phyloP scores from a whole-genome alignment of 148 eudicot genomes.

The Cornus controversa region DNA sequence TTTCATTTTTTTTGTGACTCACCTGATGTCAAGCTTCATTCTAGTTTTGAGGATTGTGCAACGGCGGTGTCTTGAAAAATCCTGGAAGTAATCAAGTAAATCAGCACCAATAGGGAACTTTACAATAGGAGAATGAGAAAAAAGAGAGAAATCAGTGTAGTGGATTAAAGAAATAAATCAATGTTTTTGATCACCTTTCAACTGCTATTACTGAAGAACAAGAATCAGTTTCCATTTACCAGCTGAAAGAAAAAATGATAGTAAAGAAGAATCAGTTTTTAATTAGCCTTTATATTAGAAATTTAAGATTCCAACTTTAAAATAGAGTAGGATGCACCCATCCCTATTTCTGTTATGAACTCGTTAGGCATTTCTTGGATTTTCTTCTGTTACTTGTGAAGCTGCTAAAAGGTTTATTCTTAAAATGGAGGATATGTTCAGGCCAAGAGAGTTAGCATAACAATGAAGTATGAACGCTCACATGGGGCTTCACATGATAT shows the following conservation, averaged over 20 bases:
- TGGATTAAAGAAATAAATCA: not conserved
- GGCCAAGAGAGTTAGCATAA: too few species aligned
- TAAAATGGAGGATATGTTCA: too few species aligned
- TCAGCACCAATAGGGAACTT: not conserved
- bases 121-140: not conserved
- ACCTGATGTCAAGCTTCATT: not conserved
- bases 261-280: not conserved
- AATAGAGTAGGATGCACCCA: not conserved
- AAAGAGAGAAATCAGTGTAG: not conserved
- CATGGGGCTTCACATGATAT: too few species aligned
- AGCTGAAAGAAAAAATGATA: not conserved
- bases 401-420: too few species aligned
- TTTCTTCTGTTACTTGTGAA: too few species aligned
- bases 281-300: too few species aligned
- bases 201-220: not conserved
- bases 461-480: too few species aligned
- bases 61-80: too few species aligned
- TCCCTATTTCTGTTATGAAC: not conserved
- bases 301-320: too few species aligned
- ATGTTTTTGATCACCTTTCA: not conserved
- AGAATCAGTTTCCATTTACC: not conserved
- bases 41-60: not conserved
- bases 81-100: too few species aligned
- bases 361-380: too few species aligned
- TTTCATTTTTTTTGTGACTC: too few species aligned